Percentiles rank a stretch among this genome's conserved stretches.
phyloP scores from a whole-genome alignment of 2,329 filamentous ascomycete genomes.

The Lizonia empirigonia region DNA sequence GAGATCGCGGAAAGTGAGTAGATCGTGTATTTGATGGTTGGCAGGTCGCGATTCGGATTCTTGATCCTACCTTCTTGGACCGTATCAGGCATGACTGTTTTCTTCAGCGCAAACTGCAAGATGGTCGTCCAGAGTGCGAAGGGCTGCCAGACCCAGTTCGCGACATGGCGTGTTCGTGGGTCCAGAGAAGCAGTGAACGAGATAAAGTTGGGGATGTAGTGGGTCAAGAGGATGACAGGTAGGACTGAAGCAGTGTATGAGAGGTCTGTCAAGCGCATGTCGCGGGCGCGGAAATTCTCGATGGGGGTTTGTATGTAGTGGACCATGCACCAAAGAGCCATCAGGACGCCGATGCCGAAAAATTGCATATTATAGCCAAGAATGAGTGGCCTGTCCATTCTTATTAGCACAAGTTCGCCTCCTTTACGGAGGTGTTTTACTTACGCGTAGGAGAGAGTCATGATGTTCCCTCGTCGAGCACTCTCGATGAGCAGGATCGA shows the following conservation, averaged over 20 bases:
- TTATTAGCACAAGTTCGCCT: neutral
- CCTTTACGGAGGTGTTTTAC: neutral
- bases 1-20: constrained; percentile 16
- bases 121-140: constrained; percentile 21
- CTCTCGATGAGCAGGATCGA: constrained; percentile 21
- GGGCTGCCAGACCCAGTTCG: constrained; percentile 23
- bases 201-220: constrained; percentile 17
- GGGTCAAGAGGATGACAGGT: constrained; percentile 11
- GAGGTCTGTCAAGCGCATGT: constrained; percentile 21
- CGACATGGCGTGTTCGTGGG: constrained; percentile 14
- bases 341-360: constrained; percentile 15
- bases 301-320: constrained; percentile 23
- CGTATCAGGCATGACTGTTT: constrained; percentile 20
- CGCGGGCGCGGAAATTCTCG: constrained; percentile 20
- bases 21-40: constrained; percentile 19
- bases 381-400: constrained; percentile 12
- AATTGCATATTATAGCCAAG: constrained; percentile 21
- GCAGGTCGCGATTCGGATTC: constrained; percentile 13
- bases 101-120: constrained; percentile 20
- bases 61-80: constrained; percentile 14
- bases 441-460: constrained; percentile 16
- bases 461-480: constrained; percentile 15
- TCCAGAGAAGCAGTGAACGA: constrained; percentile 6
- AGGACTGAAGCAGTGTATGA: constrained; percentile 20
- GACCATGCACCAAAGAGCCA: constrained; percentile 19